phyloP scores from a whole-genome alignment of 345 rosid species.

The Lepidium sativum region DNA sequence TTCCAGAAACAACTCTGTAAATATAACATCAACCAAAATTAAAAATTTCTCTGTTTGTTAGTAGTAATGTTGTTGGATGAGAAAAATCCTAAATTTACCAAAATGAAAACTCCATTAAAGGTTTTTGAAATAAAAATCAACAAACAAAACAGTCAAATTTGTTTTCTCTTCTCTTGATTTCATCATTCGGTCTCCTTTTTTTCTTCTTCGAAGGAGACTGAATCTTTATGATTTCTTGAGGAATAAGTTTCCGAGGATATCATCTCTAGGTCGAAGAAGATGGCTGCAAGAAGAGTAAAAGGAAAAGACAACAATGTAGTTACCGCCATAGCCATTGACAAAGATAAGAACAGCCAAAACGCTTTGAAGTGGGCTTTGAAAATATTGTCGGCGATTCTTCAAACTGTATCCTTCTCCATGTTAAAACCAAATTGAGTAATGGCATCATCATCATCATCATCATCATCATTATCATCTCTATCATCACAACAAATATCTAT shows the following conservation, averaged over 20 bases:
- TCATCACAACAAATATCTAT: neutral
- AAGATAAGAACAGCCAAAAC: slow-evolving; percentile 71
- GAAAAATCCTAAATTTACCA: slow-evolving; percentile 6
- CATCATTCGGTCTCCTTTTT: neutral
- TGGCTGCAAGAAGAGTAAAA: slow-evolving; percentile 18
- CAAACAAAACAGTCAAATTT: too few species aligned
- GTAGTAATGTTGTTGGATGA: neutral
- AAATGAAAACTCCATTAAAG: slow-evolving; percentile 5
- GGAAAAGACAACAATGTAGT: slow-evolving; percentile 30
- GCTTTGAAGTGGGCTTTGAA: slow-evolving; percentile 80
- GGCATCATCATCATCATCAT: neutral
- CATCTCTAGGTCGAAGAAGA: too few species aligned
- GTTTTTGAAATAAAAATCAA: too few species aligned
- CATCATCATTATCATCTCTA: too few species aligned
- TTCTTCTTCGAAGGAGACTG: neutral
- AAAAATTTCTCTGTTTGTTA: neutral
- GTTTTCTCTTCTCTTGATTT: too few species aligned
- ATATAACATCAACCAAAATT: slow-evolving; percentile 3
- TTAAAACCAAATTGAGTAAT: slow-evolving; percentile 29
- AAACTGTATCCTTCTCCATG: slow-evolving; percentile 65
- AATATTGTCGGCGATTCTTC: slow-evolving; percentile 53
- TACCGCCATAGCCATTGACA: slow-evolving; percentile 59
- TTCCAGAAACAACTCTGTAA: slow-evolving; percentile 6
- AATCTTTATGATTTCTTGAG: neutral
- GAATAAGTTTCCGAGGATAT: slow-evolving; percentile 5